Percentiles rank a stretch among this genome's conserved stretches.
These are phyloP conservation scores for Gracilaria domingensis DNA, from an alignment of 23 red algal genomes.

Conservation along the genomic window DNA sequence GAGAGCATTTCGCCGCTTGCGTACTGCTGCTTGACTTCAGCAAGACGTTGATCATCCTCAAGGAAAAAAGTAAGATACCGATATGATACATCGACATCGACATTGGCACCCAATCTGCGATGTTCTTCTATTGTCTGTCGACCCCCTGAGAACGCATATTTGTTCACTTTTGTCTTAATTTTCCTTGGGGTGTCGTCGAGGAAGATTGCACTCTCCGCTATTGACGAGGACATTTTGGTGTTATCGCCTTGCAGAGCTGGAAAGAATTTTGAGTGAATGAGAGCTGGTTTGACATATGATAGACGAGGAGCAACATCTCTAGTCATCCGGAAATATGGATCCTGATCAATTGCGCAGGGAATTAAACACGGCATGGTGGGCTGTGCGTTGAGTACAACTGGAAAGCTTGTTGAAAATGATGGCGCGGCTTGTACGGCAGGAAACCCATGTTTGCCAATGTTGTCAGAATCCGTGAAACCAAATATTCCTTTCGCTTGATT, in stretches of 20 bases:
- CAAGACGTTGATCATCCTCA: conserved; percentile 89
- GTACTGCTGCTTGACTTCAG: conserved; percentile 82
- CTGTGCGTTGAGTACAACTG: conserved; percentile 70
- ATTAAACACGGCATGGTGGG: conserved; percentile 90
- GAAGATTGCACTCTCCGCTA: conserved; percentile 86
- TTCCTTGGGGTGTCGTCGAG: conserved; percentile 87
- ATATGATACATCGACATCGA: conserved; percentile 88
- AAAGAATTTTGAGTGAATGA: conserved; percentile 99
- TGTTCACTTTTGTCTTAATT: conserved; percentile 97
- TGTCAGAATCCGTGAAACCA: conserved; percentile 96
- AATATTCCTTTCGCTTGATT: conserved; percentile 96
- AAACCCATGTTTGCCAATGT: conserved; percentile 98
- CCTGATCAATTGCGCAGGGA: conserved; percentile 98
- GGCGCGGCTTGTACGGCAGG: conserved; percentile 97
- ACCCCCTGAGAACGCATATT: conserved; percentile 97
- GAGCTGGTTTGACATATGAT: conserved; percentile 82
- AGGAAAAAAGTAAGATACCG: conserved; percentile 96
- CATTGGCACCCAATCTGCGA: conserved; percentile 84
- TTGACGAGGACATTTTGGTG: conserved; percentile 94
- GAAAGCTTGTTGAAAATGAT: conserved; percentile 91
- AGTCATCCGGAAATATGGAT: conserved; percentile 98
- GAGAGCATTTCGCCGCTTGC: conserved; percentile 87
- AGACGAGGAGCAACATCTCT: conserved; percentile 87
- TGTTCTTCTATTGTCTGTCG: conserved; percentile 97
- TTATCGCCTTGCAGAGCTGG: conserved; percentile 96